Conservation (phyloP, 139 green algal species). For the Spirogloea muscicola region DNA sequence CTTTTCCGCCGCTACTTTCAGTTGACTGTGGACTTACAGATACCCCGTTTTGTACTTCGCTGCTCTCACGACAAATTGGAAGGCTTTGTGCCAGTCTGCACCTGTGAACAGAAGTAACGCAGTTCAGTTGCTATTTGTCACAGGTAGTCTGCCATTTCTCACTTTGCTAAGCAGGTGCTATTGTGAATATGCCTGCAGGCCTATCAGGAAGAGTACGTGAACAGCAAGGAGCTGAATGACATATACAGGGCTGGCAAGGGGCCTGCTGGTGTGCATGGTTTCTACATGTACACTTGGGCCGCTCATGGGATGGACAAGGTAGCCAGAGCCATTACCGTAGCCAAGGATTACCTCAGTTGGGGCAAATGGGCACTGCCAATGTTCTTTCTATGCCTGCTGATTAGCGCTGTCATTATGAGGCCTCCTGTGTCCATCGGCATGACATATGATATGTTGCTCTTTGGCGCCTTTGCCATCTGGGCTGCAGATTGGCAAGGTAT, state of each 20-base stretch:
- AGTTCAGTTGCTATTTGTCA: no score
- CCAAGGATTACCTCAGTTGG: background rate
- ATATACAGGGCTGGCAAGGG: constrained; percentile 35
- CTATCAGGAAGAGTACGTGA: constrained; percentile 28
- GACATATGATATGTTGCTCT: background rate
- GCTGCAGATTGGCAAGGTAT: constrained; percentile 39
- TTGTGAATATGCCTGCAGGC: background rate
- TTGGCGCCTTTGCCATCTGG: background rate
- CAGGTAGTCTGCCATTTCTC: no score
- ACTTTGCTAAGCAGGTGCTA: no score
- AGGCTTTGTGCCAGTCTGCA: no score
- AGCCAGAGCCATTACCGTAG: background rate
- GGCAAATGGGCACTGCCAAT: background rate
- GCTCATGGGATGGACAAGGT: constrained; percentile 49
- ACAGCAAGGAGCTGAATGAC: constrained; percentile 40
- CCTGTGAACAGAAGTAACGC: no score
- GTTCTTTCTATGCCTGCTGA: background rate
- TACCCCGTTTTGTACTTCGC: no score
- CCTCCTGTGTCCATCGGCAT: no score
- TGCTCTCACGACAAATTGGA: no score
- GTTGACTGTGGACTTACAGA: no score
- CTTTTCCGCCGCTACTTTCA: no score
- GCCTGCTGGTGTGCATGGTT: constrained; percentile 40
- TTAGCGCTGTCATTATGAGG: background rate
- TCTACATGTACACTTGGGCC: constrained; percentile 52